Percentiles rank a stretch among this genome's conserved stretches.
Evolutionary conservation across 2,329 filamentous ascomycete species (phyloP).

Genomic region (Stromatinia cepivora): DNA sequence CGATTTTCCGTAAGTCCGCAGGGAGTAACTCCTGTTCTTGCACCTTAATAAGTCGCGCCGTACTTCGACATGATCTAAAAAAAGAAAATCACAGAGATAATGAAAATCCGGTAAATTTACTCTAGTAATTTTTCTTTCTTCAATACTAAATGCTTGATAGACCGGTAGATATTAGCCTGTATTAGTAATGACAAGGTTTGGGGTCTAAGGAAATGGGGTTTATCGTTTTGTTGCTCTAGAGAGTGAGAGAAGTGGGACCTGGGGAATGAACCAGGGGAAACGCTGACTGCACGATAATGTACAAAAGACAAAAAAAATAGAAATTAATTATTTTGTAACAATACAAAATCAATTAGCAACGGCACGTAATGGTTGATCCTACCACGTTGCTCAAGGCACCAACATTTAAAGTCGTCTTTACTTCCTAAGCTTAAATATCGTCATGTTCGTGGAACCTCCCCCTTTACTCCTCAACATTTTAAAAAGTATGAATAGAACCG

Average conservation of each 20-base stretch:
- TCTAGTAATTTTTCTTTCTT: not conserved
- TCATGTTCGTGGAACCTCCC: slow-evolving; percentile 1
- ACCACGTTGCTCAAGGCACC: slow-evolving; percentile 15
- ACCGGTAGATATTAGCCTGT: not conserved
- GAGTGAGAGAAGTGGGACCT: not conserved
- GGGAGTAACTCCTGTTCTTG: slow-evolving; percentile 7
- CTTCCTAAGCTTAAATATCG: not conserved
- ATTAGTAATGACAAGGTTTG: not conserved
- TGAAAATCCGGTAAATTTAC: not conserved
- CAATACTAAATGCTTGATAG: not conserved
- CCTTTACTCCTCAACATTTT: not conserved
- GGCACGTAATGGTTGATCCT: not conserved
- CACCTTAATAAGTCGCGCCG: not conserved
- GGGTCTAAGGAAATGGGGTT: not conserved
- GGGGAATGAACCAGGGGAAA: not conserved
- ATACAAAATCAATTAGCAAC: not conserved
- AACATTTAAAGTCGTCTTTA: not conserved
- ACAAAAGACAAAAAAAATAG: not conserved
- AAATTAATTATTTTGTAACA: not conserved
- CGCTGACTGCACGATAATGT: not conserved
- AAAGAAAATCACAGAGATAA: not conserved
- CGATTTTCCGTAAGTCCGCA: slow-evolving; percentile 11
- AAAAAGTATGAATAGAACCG: slow-evolving; percentile 21
- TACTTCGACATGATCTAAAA: not conserved
- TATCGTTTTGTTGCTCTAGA: not conserved